Base-by-base conservation (phyloP, 2,329 filamentous ascomycete species). In the Calcarisporium arbuscula region DNA sequence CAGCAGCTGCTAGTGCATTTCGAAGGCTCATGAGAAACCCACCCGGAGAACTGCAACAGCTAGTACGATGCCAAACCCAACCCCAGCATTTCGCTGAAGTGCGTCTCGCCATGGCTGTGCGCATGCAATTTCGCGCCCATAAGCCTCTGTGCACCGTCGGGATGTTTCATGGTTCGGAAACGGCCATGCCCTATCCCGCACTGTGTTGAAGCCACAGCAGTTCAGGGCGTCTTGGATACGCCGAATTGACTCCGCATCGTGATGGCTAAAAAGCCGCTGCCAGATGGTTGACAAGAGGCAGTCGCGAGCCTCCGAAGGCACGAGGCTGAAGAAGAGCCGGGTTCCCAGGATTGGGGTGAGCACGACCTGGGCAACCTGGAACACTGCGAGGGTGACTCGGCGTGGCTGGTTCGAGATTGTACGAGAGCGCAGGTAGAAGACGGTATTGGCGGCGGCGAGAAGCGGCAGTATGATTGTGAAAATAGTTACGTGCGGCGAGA, bases 191-290 rank as follows among this genome's bases (percentile, higher is more conserved):
- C 71, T 73, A 47, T 87, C 80, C 20, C 51, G 55, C 19, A 74
- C 51, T 5, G 63, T 68, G 36, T 66, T 66, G 22, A 84, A 62
- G 0, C 82, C 82, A 44, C 82, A 87, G 59, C 82, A 87, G 7
- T 70, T 51, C 20, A 84, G 69, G 0, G 67, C 54, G 49, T 86
- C 77, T 48, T 87, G 82, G 33, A 87, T 80, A 3, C 58, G 54
- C 27, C 67, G 62, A 37, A 86, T 70, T 2, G 64, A 54, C 1
- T 45, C 42, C 1, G 42, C 64, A 35, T 83, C 62, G 40, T 78
- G 74, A 0, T 48, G 44, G 1, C 44, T 52, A 46, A 65, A 85
- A 37, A 84, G 50, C 3, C 39, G 42, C 44, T 64, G 58, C 82
- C 82, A 86, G 25, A 52, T 54, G 4, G 60, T 59, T 8, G 74